These are phyloP conservation scores for Scheffersomyces ergatensis DNA, from an alignment of 805 yeast genomes.

Conservation along the genomic window DNA sequence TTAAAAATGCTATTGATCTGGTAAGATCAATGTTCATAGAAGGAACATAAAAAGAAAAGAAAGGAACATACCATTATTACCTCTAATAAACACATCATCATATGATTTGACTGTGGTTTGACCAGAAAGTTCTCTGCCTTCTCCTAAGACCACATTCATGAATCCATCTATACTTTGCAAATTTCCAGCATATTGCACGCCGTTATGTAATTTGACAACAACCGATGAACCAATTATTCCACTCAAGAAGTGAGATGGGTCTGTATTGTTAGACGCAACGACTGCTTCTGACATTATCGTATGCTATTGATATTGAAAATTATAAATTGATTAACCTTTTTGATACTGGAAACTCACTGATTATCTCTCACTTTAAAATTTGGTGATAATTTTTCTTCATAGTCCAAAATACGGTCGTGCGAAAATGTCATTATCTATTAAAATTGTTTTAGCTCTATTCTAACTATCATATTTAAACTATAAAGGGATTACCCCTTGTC, in stretches of 20 bases:
- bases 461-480: too few relatives aligned
- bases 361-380: too few relatives aligned
- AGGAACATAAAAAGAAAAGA: background rate
- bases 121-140: slow-evolving; percentile 63
- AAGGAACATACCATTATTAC: slow-evolving; percentile 68
- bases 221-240: slow-evolving; percentile 79
- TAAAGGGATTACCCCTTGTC: slow-evolving; percentile 1
- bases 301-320: too few relatives aligned
- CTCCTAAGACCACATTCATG: slow-evolving; percentile 89
- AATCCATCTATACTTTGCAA: slow-evolving; percentile 93
- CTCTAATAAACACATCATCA: slow-evolving; percentile 84
- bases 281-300: slow-evolving; percentile 9
- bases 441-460: too few relatives aligned
- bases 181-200: slow-evolving; percentile 68
- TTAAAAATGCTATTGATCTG: too few relatives aligned
- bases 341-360: too few relatives aligned
- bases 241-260: slow-evolving; percentile 76
- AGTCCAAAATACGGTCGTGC: too few relatives aligned
- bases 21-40: background rate
- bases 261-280: slow-evolving; percentile 29
- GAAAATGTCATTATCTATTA: too few relatives aligned
- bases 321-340: too few relatives aligned
- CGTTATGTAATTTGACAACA: slow-evolving; percentile 80
- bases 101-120: slow-evolving; percentile 47
- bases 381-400: too few relatives aligned